These are phyloP conservation scores for Thielaviopsis cerberus DNA, from an alignment of 2,329 filamentous ascomycete species.

Conservation along the genomic window DNA sequence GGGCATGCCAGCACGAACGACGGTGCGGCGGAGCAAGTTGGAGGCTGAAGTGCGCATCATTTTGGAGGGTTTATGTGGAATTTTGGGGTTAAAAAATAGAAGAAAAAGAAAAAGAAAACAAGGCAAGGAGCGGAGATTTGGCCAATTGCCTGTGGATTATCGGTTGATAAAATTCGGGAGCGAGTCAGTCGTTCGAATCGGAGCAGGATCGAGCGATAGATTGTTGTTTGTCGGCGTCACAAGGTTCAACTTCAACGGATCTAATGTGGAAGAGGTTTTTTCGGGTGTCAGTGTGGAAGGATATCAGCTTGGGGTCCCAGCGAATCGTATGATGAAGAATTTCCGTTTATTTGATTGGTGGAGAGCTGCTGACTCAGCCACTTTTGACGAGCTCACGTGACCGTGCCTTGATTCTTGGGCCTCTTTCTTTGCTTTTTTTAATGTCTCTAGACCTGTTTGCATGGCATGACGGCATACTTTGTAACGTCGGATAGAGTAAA, in stretches of 20 bases:
- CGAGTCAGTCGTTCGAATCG: not conserved
- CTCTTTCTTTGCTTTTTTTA: not conserved
- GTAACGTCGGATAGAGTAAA: not conserved
- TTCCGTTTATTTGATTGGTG: conserved; percentile 9
- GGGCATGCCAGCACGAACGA: conserved; percentile 25
- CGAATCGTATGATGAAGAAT: conserved; percentile 12
- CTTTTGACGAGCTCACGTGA: conserved; percentile 6
- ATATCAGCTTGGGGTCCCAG: not conserved
- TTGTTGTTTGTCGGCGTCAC: not conserved
- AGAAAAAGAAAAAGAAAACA: conserved; percentile 3
- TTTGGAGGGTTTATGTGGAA: conserved; percentile 16
- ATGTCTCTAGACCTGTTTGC: not conserved
- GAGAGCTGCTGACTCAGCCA: conserved; percentile 7
- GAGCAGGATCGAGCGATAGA: not conserved
- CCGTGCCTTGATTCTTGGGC: not conserved
- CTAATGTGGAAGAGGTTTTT: conserved; percentile 6
- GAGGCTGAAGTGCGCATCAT: conserved; percentile 36
- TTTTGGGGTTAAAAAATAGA: not conserved
- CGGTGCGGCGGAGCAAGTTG: conserved; percentile 33
- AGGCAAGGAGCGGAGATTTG: conserved; percentile 8
- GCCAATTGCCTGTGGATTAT: conserved; percentile 1
- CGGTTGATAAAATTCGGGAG: not conserved
- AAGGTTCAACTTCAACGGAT: conserved; percentile 2
- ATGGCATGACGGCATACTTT: not conserved
- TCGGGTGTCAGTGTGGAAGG: not conserved